Evolutionary conservation across 2,329 filamentous ascomycete species (phyloP).

Genomic region (Dryadomyces quercus-mongolicae): DNA sequence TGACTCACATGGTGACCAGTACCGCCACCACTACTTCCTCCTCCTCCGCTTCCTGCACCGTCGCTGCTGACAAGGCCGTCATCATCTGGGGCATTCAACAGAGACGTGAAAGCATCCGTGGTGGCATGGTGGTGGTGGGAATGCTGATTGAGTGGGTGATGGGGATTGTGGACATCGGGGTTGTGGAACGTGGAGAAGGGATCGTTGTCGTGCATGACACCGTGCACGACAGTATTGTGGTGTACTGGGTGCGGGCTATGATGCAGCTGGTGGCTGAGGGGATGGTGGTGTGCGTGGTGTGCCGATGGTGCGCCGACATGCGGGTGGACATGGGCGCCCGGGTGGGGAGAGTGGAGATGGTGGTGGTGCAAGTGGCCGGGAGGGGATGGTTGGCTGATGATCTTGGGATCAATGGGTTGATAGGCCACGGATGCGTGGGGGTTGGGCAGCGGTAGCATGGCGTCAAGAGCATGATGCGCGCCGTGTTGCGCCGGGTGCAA

Average conservation of each 20-base stretch:
- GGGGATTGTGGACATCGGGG: conserved; percentile 20
- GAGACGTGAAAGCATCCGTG: conserved; percentile 38
- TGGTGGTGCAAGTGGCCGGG: conserved; percentile 12
- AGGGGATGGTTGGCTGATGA: conserved; percentile 32
- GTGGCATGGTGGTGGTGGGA: conserved; percentile 22
- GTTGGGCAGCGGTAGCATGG: conserved; percentile 12
- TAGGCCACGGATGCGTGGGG: conserved; percentile 17
- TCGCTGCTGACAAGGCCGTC: conserved; percentile 9
- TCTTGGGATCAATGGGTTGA: conserved; percentile 48
- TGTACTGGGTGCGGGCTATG: conserved; percentile 16
- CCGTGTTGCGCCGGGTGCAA: conserved; percentile 23
- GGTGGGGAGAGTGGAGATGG: background rate
- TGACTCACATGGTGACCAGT: background rate
- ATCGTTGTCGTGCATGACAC: conserved; percentile 10
- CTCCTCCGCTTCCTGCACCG: background rate
- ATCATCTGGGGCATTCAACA: conserved; percentile 35
- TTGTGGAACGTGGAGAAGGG: conserved; percentile 25
- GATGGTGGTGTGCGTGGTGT: background rate
- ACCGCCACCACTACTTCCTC: background rate
- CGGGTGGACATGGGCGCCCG: background rate
- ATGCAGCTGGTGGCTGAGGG: conserved; percentile 9
- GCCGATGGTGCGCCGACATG: background rate
- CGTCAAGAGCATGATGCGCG: conserved; percentile 16
- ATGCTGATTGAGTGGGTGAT: conserved; percentile 10
- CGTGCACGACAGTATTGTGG: conserved; percentile 14